A percentile compares a stretch with the other conserved stretches of the same genome.
phyloP scores from a whole-genome alignment of 2,329 filamentous ascomycete genomes.

The Penicillium sp. region DNA sequence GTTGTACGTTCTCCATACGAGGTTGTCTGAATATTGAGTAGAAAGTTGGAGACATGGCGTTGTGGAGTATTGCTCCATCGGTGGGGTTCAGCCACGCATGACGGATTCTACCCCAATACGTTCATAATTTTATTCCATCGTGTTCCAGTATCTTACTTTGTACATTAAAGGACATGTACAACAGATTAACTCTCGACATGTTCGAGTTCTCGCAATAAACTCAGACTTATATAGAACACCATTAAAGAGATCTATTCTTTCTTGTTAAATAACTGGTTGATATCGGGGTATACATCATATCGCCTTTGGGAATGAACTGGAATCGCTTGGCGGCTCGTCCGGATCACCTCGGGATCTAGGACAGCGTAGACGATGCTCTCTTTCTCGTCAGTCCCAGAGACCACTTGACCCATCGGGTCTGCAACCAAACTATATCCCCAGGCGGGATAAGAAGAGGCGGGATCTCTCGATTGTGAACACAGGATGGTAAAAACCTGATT shows the following conservation, averaged over 20 bases:
- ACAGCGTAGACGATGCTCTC: background rate
- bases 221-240: too few relatives aligned
- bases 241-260: background rate
- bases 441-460: background rate
- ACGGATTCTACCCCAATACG: too few relatives aligned
- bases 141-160: too few relatives aligned
- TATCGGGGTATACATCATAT: constrained; percentile 2
- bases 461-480: constrained; percentile 1
- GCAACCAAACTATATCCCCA: constrained; percentile 1
- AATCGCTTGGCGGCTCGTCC: background rate
- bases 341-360: background rate
- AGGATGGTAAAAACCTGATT: constrained; percentile 1
- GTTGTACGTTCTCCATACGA: too few relatives aligned
- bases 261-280: background rate
- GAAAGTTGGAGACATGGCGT: too few relatives aligned
- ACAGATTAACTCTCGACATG: too few relatives aligned
- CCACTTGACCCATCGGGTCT: constrained; percentile 1
- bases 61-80: too few relatives aligned
- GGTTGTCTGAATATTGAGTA: too few relatives aligned
- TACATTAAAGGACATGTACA: too few relatives aligned
- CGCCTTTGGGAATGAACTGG: background rate
- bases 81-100: too few relatives aligned
- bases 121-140: too few relatives aligned
- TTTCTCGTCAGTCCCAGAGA: background rate
- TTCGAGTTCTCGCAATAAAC: too few relatives aligned